These are phyloP conservation scores for Malassezia japonica DNA, from an alignment of 1,284 basidiomycete genomes.

Conservation along the genomic window DNA sequence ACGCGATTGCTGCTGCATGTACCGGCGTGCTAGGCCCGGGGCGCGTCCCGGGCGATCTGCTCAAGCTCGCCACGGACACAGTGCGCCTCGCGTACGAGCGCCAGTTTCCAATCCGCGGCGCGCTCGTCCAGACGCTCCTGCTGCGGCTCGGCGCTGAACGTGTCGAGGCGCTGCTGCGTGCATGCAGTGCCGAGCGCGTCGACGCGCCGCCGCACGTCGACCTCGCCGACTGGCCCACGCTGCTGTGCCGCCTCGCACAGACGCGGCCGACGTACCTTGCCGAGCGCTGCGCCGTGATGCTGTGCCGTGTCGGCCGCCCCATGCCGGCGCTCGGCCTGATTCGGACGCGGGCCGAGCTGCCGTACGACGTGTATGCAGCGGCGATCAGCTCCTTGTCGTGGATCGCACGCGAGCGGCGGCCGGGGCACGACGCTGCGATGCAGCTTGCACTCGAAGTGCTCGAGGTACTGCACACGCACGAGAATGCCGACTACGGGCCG, in stretches of 20 bases:
- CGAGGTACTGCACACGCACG: background rate
- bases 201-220: background rate
- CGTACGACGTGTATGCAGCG: constrained; percentile 14
- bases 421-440: background rate
- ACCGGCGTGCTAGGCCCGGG: no score
- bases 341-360: background rate
- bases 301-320: constrained; percentile 4
- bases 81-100: background rate
- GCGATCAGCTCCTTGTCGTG: constrained; percentile 11
- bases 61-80: background rate
- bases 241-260: background rate
- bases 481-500: background rate
- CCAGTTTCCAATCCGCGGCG: background rate
- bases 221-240: background rate
- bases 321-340: background rate
- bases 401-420: constrained; percentile 1
- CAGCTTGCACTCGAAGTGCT: background rate
- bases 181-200: background rate
- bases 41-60: no score
- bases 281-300: constrained; percentile 6
- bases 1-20: background rate
- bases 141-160: background rate
- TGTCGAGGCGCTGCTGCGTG: background rate
- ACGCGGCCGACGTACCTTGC: constrained; percentile 2
- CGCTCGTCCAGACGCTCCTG: constrained; percentile 3